Base-by-base conservation (phyloP, 2,329 filamentous ascomycete genomes). In the Trichoderma pleuroti region DNA sequence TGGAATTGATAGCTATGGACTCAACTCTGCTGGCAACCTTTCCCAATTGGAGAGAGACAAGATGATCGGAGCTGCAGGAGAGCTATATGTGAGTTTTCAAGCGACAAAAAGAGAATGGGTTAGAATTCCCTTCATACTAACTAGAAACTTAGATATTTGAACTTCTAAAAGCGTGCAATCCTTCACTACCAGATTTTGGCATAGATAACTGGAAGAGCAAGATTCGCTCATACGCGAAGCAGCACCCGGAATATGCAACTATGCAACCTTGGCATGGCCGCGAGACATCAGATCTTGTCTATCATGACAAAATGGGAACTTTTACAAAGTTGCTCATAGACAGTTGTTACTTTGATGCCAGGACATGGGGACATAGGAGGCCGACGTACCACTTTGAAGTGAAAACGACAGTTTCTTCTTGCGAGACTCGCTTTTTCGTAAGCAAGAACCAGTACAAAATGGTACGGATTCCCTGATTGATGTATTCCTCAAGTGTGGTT, bases 201-300 rank as follows among this genome's bases (percentile, higher is more conserved):
- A 67, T 72, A 2, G 65, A 73, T 2, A 85, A 85, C 56, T 87
- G 85, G 85, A 75, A 78, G 68, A 86, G 84, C 72, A 85, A 74
- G 1, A 84, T 86, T 14, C 78, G 84, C 12, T 75, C 75, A 34
- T 78, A 81, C 70, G 80, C 82, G 6, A 77, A 64, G 1, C 71
- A 74, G 0, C 81, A 84, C 68, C 76, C 78, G 4, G 76, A 80
- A 1, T 86, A 85, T 72, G 42, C 74, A 0, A 74, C 80, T 46
- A 77, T 86, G 74, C n/a, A 64, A 0, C 61, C 75, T 16, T 86
- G 83, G 83, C 42, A 4, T 4, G 80, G 81, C 0, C 18, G 28
- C 0, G 84, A 86, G 73, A 85, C 81, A 0, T 77, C 84, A 0
- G 84, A 86, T 70, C 77, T 86, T 12, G 78, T 79, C 0, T 86